phyloP scores from a whole-genome alignment of 768 basidiomycete species.

The Auricularia heimuer region DNA sequence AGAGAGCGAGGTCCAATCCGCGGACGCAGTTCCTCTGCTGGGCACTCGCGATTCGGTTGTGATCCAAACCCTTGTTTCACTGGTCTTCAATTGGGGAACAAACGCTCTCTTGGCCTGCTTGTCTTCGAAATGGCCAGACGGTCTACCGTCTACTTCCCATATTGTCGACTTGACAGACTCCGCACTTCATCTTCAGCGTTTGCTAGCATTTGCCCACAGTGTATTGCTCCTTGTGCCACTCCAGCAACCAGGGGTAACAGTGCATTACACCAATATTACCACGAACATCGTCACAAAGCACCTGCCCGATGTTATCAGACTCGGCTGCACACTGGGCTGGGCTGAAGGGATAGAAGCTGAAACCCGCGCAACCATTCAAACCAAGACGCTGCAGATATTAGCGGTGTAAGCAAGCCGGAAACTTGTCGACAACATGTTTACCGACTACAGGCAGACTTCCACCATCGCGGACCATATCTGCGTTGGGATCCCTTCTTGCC shows the following conservation, averaged over 20 bases:
- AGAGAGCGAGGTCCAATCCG: slow-evolving; percentile 8
- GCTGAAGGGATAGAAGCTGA: slow-evolving; percentile 48
- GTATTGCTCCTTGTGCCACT: slow-evolving; percentile 45
- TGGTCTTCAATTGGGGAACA: slow-evolving; percentile 65
- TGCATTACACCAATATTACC: slow-evolving; percentile 44
- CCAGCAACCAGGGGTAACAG: slow-evolving; percentile 17
- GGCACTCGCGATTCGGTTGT: slow-evolving; percentile 59
- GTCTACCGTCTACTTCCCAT: slow-evolving; percentile 15
- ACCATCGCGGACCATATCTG: slow-evolving; percentile 53
- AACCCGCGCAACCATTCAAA: slow-evolving; percentile 41
- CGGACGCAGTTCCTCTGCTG: slow-evolving; percentile 27
- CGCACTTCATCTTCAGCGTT: slow-evolving; percentile 31
- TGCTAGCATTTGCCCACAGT: slow-evolving; percentile 39
- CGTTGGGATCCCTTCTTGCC: slow-evolving; percentile 53
- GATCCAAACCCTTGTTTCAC: slow-evolving; percentile 53
- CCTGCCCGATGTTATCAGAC: slow-evolving; percentile 45
- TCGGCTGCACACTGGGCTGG: slow-evolving; percentile 63
- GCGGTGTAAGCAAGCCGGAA: slow-evolving; percentile 4
- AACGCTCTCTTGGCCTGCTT: slow-evolving; percentile 42
- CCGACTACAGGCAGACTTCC: slow-evolving; percentile 38
- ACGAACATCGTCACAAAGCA: slow-evolving; percentile 51
- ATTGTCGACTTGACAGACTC: slow-evolving; percentile 37
- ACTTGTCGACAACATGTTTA: not conserved
- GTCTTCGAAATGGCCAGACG: slow-evolving; percentile 28
- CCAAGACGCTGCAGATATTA: slow-evolving; percentile 51